These are phyloP conservation scores for Purshia tridentata DNA, from an alignment of 306 rosid species.

Conservation along the genomic window DNA sequence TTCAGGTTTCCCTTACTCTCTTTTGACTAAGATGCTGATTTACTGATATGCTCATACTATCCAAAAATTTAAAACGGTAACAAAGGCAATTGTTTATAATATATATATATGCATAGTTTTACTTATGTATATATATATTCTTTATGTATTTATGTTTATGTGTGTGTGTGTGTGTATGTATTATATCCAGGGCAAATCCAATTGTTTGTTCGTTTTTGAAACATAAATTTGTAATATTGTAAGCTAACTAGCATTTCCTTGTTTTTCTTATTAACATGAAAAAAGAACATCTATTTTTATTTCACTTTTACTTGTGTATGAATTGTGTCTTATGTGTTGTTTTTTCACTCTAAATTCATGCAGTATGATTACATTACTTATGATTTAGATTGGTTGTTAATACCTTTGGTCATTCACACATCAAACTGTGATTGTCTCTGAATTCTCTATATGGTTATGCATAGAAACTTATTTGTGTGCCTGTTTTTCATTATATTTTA, in stretches of 20 bases:
- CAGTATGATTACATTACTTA: not conserved
- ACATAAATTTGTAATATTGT: not conserved
- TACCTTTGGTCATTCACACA: too few species aligned
- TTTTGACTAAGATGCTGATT: slow-evolving; percentile 20
- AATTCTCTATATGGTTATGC: too few species aligned
- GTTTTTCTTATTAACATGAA: too few species aligned
- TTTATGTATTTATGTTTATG: not conserved
- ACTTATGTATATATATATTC: too few species aligned
- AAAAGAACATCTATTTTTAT: too few species aligned
- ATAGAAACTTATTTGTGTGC: not conserved
- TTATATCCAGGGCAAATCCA: not conserved
- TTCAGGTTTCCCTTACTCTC: slow-evolving; percentile 62
- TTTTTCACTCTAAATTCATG: not conserved
- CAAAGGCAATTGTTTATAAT: not conserved
- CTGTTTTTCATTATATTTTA: not conserved
- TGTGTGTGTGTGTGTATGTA: not conserved
- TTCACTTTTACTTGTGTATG: too few species aligned
- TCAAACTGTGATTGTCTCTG: too few species aligned
- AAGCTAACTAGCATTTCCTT: too few species aligned
- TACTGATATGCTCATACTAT: not conserved
- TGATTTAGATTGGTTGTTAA: too few species aligned
- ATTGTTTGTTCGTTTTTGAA: not conserved
- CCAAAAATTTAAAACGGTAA: not conserved
- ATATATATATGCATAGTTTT: not conserved
- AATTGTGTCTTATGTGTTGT: too few species aligned